Evolutionary conservation across 345 rosid species (phyloP).

Genomic region (Eutrema yunnanense): DNA sequence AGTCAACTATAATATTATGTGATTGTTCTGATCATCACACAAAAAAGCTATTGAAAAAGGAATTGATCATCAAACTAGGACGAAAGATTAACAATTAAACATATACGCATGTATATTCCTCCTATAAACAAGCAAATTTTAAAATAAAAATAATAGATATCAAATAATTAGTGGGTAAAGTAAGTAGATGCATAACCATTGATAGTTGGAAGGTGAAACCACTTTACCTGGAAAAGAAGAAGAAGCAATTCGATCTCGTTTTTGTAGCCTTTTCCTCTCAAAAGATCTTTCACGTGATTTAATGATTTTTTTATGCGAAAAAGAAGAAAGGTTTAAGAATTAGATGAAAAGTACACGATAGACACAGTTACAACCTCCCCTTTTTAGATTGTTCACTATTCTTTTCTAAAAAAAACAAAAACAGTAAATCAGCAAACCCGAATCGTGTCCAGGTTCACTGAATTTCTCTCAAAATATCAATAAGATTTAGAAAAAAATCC

Average conservation of each 20-base stretch:
- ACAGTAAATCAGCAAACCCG: not conserved
- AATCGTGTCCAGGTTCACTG: slow-evolving; percentile 21
- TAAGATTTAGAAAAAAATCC: not conserved
- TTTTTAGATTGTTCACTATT: not conserved
- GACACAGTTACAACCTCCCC: slow-evolving; percentile 17
- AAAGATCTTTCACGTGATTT: slow-evolving; percentile 11
- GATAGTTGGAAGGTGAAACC: not conserved
- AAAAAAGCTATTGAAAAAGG: not conserved
- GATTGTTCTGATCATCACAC: not conserved
- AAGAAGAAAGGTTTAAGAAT: slow-evolving; percentile 2
- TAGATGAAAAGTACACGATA: slow-evolving; percentile 1
- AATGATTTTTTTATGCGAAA: not conserved
- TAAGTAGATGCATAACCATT: slow-evolving; percentile 20
- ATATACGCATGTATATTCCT: slow-evolving; percentile 6
- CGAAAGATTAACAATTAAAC: not conserved
- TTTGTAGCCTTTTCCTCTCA: not conserved
- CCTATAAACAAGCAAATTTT: not conserved
- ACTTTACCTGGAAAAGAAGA: slow-evolving; percentile 24
- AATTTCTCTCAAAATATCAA: not conserved
- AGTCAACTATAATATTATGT: not conserved
- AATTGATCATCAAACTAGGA: not conserved
- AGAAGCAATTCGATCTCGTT: slow-evolving; percentile 11
- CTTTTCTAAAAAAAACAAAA: not conserved
- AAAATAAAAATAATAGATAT: not conserved
- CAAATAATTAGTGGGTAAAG: not conserved